phyloP scores from a whole-genome alignment of 1,284 basidiomycete genomes.

The Melampsora americana region DNA sequence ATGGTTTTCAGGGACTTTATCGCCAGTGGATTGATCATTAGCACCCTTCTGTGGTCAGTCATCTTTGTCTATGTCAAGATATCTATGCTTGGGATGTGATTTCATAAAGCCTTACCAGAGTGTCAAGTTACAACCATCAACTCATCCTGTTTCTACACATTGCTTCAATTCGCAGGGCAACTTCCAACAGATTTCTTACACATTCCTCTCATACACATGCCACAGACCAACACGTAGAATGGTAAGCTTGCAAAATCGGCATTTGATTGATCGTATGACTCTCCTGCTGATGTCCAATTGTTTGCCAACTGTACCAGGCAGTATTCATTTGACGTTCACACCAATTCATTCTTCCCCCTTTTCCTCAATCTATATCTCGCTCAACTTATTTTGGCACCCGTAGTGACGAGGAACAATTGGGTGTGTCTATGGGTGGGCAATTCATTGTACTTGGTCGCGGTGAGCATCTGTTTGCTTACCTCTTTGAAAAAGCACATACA shows the following conservation, averaged over 20 bases:
- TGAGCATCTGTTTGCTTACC: constrained; percentile 44
- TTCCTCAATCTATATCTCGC: constrained; percentile 81
- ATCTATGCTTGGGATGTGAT: no score
- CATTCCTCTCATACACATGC: constrained; percentile 68
- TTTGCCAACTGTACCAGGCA: constrained; percentile 56
- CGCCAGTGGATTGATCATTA: constrained; percentile 67
- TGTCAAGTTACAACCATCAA: no score
- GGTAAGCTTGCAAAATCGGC: constrained; percentile 44
- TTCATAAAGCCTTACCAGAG: no score
- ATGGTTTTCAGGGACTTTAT: constrained; percentile 88
- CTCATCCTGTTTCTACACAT: neutral
- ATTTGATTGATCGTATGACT: neutral
- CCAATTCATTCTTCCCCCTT: constrained; percentile 88
- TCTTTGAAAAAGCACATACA: neutral
- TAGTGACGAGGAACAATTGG: constrained; percentile 80
- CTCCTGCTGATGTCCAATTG: neutral
- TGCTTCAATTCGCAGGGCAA: constrained; percentile 60
- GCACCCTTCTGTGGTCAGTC: constrained; percentile 72
- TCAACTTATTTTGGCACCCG: constrained; percentile 75
- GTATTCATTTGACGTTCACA: constrained; percentile 91
- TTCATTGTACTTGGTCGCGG: constrained; percentile 52
- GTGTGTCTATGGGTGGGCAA: constrained; percentile 88
- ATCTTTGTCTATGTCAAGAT: constrained; percentile 21
- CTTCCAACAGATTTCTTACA: constrained; percentile 68
- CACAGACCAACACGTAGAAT: constrained; percentile 54